Evolutionary conservation across 805 yeast genomes (phyloP), one percentile per base, ranked within the genome.

Genomic region (Saccharomyces eubayanus): DNA sequence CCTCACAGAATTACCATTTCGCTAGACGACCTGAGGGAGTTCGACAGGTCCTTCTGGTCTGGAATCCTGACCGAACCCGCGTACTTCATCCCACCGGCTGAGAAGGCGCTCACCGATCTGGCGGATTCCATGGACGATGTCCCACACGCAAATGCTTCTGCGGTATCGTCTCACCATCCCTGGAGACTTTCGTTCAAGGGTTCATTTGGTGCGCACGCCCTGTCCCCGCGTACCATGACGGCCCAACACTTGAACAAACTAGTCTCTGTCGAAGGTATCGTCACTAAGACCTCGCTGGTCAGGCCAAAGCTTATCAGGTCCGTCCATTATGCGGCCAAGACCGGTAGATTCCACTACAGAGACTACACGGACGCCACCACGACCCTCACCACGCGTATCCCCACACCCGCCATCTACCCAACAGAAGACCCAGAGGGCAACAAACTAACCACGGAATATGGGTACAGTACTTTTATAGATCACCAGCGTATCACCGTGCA

Each of bases 321-420:
- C 10, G 96, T 94, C 29, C 98, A 92, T 72, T 92, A 87, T 68
- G 89, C 95, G 57, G 96, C 89, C 54, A 79, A 79, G 45, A 87
- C 95, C 1, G 85, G 86, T 27, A 79, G 86, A 57, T 91, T 91
- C 69, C 91, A 89, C 66, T 88, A 96, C 55, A 80, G 97, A 71
- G 96, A 89, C 63, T 94, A 92, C 69, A 81, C 89, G 52, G 99
- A 94, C 69, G 90, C 89, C 59, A 89, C 97, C 5, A 89, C 96
- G 4, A 84, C 95, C 24, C 85, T 92, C 29, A 65, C 70, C 6
- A 64, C 72, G 8, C 59, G 61, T n/a, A 62, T 66, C 16, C 70
- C 71, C 31, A 84, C 96, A 0, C 82, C 94, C 2, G 90, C 96
- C 0, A 83, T 86, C 3, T 94, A 89, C 65, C 98, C 98, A 21